Conservation (phyloP, 73 alveolate species). For the Symbiodinium natans region DNA sequence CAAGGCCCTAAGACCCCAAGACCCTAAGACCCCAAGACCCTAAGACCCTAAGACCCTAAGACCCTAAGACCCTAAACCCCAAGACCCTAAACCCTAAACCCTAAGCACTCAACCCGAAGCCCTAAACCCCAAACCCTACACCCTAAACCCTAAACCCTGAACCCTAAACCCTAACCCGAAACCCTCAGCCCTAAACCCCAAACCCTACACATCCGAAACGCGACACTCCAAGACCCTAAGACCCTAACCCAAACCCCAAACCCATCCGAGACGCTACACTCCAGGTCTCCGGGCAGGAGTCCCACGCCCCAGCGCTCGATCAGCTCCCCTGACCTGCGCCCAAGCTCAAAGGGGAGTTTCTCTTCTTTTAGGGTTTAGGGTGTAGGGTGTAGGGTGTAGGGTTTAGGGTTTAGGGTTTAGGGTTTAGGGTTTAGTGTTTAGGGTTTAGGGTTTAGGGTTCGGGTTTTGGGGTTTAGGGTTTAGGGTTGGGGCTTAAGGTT, state of each 20-base stretch:
- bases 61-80: too few relatives aligned
- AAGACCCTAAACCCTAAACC: too few relatives aligned
- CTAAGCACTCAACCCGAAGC: too few relatives aligned
- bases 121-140: not conserved
- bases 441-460: not conserved
- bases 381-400: not conserved
- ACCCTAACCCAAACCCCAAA: not conserved
- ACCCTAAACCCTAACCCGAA: not conserved
- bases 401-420: not conserved
- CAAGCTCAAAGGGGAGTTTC: not conserved
- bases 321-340: not conserved
- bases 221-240: not conserved
- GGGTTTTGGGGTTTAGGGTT: not conserved
- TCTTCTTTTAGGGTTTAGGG: not conserved
- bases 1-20: too few relatives aligned
- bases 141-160: not conserved
- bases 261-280: not conserved
- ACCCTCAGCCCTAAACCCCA: not conserved
- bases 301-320: not conserved
- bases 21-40: too few relatives aligned
- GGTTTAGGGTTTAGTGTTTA: not conserved
- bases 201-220: not conserved
- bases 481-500: not conserved
- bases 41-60: too few relatives aligned
- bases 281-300: not conserved